Evolutionary conservation across 192 early-diverging fungal species (phyloP), one percentile per base, ranked within the genome.

Genomic region (Backusella tarrabulga): DNA sequence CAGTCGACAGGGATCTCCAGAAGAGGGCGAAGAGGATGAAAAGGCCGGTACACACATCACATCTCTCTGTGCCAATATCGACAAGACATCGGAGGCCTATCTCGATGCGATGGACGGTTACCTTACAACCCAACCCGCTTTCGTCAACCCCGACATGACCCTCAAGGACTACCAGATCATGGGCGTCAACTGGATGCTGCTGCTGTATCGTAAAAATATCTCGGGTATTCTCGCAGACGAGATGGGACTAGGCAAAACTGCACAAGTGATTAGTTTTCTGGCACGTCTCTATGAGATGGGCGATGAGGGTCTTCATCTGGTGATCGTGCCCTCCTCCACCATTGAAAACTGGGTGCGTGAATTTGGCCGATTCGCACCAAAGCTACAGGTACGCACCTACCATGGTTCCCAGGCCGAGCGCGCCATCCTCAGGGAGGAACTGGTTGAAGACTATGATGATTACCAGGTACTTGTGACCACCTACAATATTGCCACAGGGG

Each of bases 241-340:
- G 87, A 97, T 97, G 95, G 95, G 96, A 34, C 89, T 97, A 23
- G 96, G 96, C 23, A 97, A 97, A 83, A 97, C 95, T 17, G 93
- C 93, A 23, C 95, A 98, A 69, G 93, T 96, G 8, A 96, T 98
- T 79, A 80, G 90, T 34, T 96, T 96, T 73, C 67, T 98, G 36
- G 92, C 83, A 7, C 80, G 86, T 9, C 76, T 95, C 4, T 79
- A 80, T 23, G 85, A 85, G 34, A 84, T 86, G 46, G 83, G 88
- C 3, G 72, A 86, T 0, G 71, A 80, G 1, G 91, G 92, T 0
- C 94, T 94, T 6, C 92, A 92, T 78, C 74, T 98, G 34, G 85
- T 98, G 14, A 85, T 98, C 50, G 94, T 95, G 3, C 96, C 96
- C 29, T 85, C 96, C 6, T 97, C 96, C 19, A 95, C 94, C 7